Evolutionary conservation across 2,329 filamentous ascomycete species (phyloP).

Genomic region (Arthrobotrys iridis): DNA sequence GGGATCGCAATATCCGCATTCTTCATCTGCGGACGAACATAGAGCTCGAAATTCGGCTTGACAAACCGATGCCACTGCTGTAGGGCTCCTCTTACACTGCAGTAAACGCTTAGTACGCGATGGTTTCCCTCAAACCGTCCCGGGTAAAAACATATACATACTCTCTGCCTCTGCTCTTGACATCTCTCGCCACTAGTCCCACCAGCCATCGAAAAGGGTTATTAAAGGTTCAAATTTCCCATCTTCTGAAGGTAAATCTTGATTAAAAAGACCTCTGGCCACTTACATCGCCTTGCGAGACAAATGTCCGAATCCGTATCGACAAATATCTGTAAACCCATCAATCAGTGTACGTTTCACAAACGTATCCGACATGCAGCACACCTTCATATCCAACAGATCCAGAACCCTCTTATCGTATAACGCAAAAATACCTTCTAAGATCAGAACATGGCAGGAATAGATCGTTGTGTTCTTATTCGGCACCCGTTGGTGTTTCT

Average conservation of each 20-base stretch:
- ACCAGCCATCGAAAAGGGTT: no score
- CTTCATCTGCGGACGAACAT: slow-evolving; percentile 88
- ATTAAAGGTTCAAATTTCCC: slow-evolving; percentile 12
- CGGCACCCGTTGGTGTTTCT: slow-evolving; percentile 82
- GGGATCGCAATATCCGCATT: slow-evolving; percentile 95
- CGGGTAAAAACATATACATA: slow-evolving; percentile 35
- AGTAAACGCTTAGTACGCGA: slow-evolving; percentile 1
- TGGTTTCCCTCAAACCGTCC: no score
- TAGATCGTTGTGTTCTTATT: slow-evolving; percentile 84
- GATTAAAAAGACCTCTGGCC: no score
- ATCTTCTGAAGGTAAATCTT: not conserved
- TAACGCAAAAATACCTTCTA: slow-evolving; percentile 95
- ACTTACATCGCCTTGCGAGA: slow-evolving; percentile 82
- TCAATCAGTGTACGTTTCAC: not conserved
- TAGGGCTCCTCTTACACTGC: slow-evolving; percentile 83
- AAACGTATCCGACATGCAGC: slow-evolving; percentile 35
- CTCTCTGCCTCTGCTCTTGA: slow-evolving; percentile 86
- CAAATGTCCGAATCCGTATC: slow-evolving; percentile 96
- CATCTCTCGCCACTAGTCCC: slow-evolving; percentile 73
- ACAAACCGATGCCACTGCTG: slow-evolving; percentile 98
- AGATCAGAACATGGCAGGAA: slow-evolving; percentile 91
- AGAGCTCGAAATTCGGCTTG: slow-evolving; percentile 96
- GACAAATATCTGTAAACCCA: slow-evolving; percentile 77
- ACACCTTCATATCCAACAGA: slow-evolving; percentile 86
- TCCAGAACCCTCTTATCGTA: slow-evolving; percentile 87